These are phyloP conservation scores for Colletotrichum endophyticum DNA, from an alignment of 2,329 filamentous ascomycete genomes.

Conservation along the genomic window DNA sequence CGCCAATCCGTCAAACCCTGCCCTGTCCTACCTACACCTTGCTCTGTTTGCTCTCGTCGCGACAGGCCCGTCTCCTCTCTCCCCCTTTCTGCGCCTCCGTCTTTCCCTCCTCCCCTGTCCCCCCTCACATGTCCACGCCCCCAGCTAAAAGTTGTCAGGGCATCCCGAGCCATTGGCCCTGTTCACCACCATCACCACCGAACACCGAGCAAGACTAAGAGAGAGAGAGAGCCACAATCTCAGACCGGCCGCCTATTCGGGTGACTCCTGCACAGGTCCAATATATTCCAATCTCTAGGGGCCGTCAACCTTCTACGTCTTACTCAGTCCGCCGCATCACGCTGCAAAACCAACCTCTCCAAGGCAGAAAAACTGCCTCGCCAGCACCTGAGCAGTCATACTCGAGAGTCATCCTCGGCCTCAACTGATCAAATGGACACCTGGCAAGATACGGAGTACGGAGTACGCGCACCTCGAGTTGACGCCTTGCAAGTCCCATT, in stretches of 20 bases:
- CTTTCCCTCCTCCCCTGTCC: neutral
- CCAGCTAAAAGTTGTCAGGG: conserved; percentile 1
- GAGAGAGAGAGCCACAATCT: neutral
- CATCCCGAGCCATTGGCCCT: neutral
- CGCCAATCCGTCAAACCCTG: neutral
- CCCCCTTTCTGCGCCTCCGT: conserved; percentile 4
- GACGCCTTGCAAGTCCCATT: neutral
- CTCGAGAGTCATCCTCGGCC: neutral
- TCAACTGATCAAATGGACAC: neutral
- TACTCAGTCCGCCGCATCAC: neutral
- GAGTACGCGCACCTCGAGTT: neutral
- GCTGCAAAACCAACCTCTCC: neutral
- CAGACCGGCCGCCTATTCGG: neutral
- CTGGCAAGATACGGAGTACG: neutral
- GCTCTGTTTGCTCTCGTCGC: neutral
- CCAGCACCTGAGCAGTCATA: neutral
- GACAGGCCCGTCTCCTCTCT: neutral
- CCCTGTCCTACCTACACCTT: neutral
- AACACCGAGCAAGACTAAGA: neutral
- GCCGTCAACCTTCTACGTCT: neutral
- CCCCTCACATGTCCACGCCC: neutral
- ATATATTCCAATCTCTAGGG: neutral
- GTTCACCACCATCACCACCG: neutral
- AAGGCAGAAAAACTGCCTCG: neutral
- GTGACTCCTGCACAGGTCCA: neutral